Percentiles rank a stretch among this genome's conserved stretches.
These are phyloP conservation scores for Atractiella rhizophila DNA, from an alignment of 768 basidiomycete genomes.

Conservation along the genomic window DNA sequence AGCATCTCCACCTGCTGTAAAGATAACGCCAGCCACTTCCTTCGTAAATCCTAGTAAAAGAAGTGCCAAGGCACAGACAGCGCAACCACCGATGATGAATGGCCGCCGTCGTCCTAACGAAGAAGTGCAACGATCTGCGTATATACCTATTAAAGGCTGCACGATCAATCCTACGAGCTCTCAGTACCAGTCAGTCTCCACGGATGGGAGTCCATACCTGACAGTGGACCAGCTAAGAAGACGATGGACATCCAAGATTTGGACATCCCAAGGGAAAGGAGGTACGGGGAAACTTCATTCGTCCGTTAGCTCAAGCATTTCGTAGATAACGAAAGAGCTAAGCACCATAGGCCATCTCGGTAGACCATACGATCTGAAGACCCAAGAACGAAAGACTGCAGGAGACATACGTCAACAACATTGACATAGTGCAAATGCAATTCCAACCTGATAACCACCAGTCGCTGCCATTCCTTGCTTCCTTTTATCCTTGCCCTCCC, in stretches of 20 bases:
- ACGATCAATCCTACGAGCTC: slow-evolving; percentile 4
- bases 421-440: too few relatives aligned
- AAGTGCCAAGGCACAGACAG: slow-evolving; percentile 2
- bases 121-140: slow-evolving; percentile 5
- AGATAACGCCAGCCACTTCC: slow-evolving; percentile 2
- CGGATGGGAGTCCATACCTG: background rate
- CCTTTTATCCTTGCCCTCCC: too few relatives aligned
- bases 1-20: background rate
- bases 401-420: background rate
- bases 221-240: slow-evolving; percentile 7
- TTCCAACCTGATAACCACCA: too few relatives aligned
- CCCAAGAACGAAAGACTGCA: background rate
- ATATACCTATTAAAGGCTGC: slow-evolving; percentile 7
- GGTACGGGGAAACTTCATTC: slow-evolving; percentile 6
- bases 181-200: background rate
- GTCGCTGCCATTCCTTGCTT: too few relatives aligned
- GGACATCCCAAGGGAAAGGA: slow-evolving; percentile 7
- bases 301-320: too few relatives aligned
- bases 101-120: slow-evolving; percentile 5
- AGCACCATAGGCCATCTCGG: background rate
- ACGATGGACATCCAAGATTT: slow-evolving; percentile 6
- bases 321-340: too few relatives aligned
- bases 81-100: slow-evolving; percentile 3
- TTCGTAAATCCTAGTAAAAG: slow-evolving; percentile 4
- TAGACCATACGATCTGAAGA: background rate